Evolutionary conservation across 2,329 filamentous ascomycete genomes (phyloP).

Genomic region (Aspergillus arachidicola): DNA sequence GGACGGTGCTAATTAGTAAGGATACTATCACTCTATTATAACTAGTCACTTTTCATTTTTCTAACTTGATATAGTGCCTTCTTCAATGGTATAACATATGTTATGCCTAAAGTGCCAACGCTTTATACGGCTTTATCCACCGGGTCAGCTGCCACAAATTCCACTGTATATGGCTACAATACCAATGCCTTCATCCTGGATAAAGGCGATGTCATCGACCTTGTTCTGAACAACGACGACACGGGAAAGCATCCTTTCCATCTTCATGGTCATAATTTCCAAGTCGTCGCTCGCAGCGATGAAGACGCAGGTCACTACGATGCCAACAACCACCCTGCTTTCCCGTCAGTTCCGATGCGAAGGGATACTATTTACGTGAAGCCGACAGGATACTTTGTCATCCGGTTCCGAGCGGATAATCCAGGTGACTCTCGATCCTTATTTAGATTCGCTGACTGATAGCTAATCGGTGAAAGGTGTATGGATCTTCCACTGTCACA

Average conservation of each 20-base stretch:
- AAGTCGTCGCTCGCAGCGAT: constrained; percentile 63
- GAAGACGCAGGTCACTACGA: constrained; percentile 37
- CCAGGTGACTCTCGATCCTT: constrained; percentile 20
- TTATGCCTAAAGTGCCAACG: constrained; percentile 31
- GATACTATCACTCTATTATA: not conserved
- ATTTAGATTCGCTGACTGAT: not conserved
- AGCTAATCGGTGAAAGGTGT: constrained; percentile 42
- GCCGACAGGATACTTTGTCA: constrained; percentile 67
- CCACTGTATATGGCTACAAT: constrained; percentile 65
- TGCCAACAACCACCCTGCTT: constrained; percentile 36
- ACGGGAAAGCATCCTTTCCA: constrained; percentile 53
- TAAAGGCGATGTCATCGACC: constrained; percentile 45
- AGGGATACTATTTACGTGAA: constrained; percentile 69
- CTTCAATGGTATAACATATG: constrained; percentile 34
- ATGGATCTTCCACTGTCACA: constrained; percentile 79
- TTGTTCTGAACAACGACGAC: constrained; percentile 49
- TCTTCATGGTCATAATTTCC: constrained; percentile 65
- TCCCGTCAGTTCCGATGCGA: constrained; percentile 62
- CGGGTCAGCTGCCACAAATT: constrained; percentile 53
- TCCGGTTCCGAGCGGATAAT: constrained; percentile 53
- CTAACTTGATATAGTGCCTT: constrained; percentile 10
- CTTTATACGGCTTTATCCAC: constrained; percentile 32
- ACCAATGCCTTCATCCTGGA: constrained; percentile 55
- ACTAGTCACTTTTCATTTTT: too few species aligned
- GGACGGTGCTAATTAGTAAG: constrained; percentile 38